phyloP scores from a whole-genome alignment of 345 rosid genomes.

The Erysimum cheiranthoides region DNA sequence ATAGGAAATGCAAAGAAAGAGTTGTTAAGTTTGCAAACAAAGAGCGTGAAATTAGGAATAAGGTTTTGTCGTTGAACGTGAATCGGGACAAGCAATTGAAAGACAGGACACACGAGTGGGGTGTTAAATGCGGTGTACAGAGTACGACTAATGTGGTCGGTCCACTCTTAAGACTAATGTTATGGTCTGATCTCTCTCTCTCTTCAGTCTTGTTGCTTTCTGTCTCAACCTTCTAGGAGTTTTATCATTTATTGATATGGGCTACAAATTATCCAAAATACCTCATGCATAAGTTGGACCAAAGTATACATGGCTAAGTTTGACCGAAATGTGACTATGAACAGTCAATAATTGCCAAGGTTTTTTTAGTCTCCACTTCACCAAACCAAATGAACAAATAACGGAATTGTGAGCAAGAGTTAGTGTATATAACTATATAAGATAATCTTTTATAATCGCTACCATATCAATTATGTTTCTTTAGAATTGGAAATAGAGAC shows the following conservation, averaged over 20 bases:
- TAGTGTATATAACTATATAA: background rate
- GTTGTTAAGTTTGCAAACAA: constrained; percentile 26
- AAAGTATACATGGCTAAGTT: constrained; percentile 5
- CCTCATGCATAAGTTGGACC: constrained; percentile 20
- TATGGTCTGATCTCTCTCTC: background rate
- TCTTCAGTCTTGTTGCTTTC: constrained; percentile 41
- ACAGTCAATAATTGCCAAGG: constrained; percentile 11
- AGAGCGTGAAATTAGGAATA: constrained; percentile 43
- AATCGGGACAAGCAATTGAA: constrained; percentile 40
- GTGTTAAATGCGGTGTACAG: constrained; percentile 42
- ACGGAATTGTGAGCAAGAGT: background rate
- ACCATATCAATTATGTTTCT: background rate
- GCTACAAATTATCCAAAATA: constrained; percentile 28
- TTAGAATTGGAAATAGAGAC: constrained; percentile 9
- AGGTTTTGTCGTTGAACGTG: constrained; percentile 40
- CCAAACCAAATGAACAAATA: background rate
- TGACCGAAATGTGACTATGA: constrained; percentile 24
- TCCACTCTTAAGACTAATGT: constrained; percentile 30
- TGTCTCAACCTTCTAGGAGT: constrained; percentile 37
- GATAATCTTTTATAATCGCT: background rate
- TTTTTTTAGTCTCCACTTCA: background rate
- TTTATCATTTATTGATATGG: constrained; percentile 33
- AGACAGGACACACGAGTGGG: constrained; percentile 50
- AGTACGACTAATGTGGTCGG: constrained; percentile 39
- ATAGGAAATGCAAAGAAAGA: constrained; percentile 2